Evolutionary conservation across 2,329 filamentous ascomycete genomes (phyloP).

Genomic region (Penicillium sp.): DNA sequence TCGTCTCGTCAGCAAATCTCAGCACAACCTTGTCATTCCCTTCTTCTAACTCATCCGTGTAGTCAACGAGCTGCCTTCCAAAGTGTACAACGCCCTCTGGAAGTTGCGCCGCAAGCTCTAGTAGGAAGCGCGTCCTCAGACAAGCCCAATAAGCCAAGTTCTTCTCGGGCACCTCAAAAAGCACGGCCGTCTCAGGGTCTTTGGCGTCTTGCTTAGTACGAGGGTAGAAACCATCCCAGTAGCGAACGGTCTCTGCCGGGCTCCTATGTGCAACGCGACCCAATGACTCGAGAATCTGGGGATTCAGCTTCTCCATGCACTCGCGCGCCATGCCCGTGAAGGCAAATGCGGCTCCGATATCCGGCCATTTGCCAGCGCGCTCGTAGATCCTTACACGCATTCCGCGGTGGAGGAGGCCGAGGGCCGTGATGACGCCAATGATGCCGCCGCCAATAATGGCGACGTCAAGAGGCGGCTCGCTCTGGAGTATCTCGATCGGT

Average conservation of each 20-base stretch:
- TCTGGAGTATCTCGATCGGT: no score
- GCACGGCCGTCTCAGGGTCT: no score
- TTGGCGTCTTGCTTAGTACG: no score
- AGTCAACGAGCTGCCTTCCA: neutral
- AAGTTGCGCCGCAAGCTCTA: neutral
- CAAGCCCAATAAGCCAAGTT: no score
- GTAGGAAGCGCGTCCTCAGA: neutral
- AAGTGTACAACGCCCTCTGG: slow-evolving; percentile 1
- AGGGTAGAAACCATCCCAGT: no score
- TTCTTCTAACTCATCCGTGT: neutral
- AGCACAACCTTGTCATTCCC: neutral
- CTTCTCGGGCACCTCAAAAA: no score
- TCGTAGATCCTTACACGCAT: slow-evolving; percentile 30
- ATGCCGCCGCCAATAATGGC: slow-evolving; percentile 33
- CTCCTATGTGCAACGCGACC: neutral
- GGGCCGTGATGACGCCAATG: slow-evolving; percentile 22
- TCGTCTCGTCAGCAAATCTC: slow-evolving; percentile 1
- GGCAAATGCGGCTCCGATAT: slow-evolving; percentile 29
- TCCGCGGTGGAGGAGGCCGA: slow-evolving; percentile 22
- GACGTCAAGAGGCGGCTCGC: neutral
- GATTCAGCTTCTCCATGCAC: slow-evolving; percentile 23
- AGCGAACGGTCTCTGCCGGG: no score
- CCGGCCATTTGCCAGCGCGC: slow-evolving; percentile 15
- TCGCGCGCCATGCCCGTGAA: slow-evolving; percentile 21
- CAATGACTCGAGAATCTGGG: slow-evolving; percentile 7